phyloP scores from a whole-genome alignment of 1,139 yeast species.

The Pichia sp. region DNA sequence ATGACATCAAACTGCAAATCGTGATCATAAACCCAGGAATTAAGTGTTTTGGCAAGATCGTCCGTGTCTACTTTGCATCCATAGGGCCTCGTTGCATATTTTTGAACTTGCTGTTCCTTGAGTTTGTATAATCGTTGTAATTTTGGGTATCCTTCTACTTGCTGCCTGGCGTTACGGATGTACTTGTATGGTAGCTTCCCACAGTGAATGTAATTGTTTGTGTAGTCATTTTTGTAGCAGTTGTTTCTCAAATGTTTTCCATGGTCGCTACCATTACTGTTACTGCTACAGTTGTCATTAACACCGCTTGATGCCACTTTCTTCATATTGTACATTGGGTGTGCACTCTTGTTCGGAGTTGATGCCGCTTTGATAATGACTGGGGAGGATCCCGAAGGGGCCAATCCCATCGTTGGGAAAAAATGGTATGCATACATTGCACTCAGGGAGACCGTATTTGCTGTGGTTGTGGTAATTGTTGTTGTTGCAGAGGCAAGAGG shows the following conservation, averaged over 20 bases:
- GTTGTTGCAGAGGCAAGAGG: too few species aligned
- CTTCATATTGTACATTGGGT: neutral
- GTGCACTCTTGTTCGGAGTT: neutral
- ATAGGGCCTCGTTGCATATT: slow-evolving; percentile 54
- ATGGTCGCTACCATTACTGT: neutral
- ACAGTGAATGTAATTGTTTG: slow-evolving; percentile 59
- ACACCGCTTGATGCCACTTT: neutral
- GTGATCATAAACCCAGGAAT: slow-evolving; percentile 51
- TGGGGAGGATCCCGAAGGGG: neutral
- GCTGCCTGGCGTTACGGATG: slow-evolving; percentile 56
- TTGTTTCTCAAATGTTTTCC: slow-evolving; percentile 7
- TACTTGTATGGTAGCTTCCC: slow-evolving; percentile 54
- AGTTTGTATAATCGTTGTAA: slow-evolving; percentile 59
- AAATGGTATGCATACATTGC: neutral
- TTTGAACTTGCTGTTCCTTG: slow-evolving; percentile 44
- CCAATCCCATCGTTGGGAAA: neutral
- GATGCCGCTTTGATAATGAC: slow-evolving; percentile 1
- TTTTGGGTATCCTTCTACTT: slow-evolving; percentile 82
- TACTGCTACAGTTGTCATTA: neutral
- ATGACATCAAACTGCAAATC: slow-evolving; percentile 75
- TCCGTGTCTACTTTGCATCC: slow-evolving; percentile 48
- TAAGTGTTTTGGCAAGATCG: slow-evolving; percentile 49
- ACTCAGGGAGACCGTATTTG: too few species aligned
- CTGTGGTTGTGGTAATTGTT: too few species aligned
- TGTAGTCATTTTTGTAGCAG: slow-evolving; percentile 51